Conservation (phyloP, 768 basidiomycete species). For the Suillus subaureus region DNA sequence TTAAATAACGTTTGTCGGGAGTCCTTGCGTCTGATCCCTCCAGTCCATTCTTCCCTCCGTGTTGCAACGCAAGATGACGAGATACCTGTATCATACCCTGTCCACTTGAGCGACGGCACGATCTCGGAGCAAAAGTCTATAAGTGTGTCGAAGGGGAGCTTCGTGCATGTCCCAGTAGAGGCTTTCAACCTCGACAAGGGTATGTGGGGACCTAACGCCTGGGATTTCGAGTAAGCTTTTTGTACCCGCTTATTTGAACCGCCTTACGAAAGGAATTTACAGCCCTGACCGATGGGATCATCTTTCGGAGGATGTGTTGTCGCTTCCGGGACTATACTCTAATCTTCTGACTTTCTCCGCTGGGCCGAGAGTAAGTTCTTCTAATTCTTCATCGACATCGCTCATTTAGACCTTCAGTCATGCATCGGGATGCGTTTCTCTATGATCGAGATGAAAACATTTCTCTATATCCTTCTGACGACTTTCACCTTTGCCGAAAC, state of each 20-base stretch:
- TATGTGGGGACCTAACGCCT: conserved; percentile 81
- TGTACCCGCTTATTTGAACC: background rate
- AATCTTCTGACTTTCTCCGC: conserved; percentile 78
- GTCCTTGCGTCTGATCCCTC: conserved; percentile 75
- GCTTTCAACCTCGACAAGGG: conserved; percentile 77
- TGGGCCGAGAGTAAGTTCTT: conserved; percentile 68
- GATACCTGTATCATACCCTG: conserved; percentile 69
- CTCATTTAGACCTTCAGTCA: conserved; percentile 47
- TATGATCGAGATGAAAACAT: conserved; percentile 80
- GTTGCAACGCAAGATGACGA: conserved; percentile 79
- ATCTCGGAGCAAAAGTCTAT: conserved; percentile 45
- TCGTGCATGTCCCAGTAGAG: conserved; percentile 79
- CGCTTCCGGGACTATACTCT: conserved; percentile 71
- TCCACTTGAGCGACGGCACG: conserved; percentile 52
- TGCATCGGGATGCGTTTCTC: conserved; percentile 86
- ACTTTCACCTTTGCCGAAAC: conserved; percentile 62
- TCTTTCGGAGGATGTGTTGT: conserved; percentile 66
- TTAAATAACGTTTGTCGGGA: conserved; percentile 80
- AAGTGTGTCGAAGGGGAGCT: conserved; percentile 64
- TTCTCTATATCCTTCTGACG: conserved; percentile 69
- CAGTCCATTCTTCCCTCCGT: conserved; percentile 79
- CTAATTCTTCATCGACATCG: background rate
- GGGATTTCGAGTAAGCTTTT: conserved; percentile 70
- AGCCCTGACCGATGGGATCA: conserved; percentile 85
- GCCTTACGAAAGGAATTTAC: conserved; percentile 4